Conservation (phyloP, 257 asterid genomes). For the Vinca minor region DNA sequence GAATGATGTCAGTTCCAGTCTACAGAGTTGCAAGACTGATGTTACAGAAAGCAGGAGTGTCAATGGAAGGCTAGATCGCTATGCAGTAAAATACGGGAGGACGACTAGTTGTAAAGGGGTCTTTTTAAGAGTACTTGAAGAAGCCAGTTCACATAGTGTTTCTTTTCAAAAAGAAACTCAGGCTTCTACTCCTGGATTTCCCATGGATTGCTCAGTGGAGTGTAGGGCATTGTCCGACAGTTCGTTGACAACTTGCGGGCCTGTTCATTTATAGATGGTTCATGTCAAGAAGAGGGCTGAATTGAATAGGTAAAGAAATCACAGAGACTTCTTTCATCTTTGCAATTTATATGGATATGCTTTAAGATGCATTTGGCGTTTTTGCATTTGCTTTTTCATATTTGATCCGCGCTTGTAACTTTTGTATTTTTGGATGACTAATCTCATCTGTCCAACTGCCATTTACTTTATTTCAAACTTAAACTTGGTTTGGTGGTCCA, state of each 20-base stretch:
- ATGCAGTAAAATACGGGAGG: constrained; percentile 44
- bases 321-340: not conserved
- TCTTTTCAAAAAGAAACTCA: constrained; percentile 19
- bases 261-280: constrained; percentile 9
- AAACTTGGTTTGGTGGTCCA: not conserved
- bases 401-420: too few species aligned
- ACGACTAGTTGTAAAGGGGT: constrained; percentile 3
- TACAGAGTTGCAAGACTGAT: constrained; percentile 19
- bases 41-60: constrained; percentile 22
- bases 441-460: not conserved
- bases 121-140: not conserved
- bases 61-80: constrained; percentile 27
- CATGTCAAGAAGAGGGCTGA: constrained; percentile 16
- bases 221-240: too few species aligned
- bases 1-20: constrained; percentile 8
- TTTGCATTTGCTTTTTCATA: not conserved
- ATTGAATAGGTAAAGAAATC: constrained; percentile 29
- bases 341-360: too few species aligned
- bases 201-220: constrained; percentile 26
- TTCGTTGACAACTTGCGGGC: constrained; percentile 21
- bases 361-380: too few species aligned
- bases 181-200: constrained; percentile 24
- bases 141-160: not conserved
- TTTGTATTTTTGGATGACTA: not conserved
- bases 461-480: not conserved